Base-by-base conservation (phyloP, 371 early-diverging fungal species). In the Mucor piriformis region DNA sequence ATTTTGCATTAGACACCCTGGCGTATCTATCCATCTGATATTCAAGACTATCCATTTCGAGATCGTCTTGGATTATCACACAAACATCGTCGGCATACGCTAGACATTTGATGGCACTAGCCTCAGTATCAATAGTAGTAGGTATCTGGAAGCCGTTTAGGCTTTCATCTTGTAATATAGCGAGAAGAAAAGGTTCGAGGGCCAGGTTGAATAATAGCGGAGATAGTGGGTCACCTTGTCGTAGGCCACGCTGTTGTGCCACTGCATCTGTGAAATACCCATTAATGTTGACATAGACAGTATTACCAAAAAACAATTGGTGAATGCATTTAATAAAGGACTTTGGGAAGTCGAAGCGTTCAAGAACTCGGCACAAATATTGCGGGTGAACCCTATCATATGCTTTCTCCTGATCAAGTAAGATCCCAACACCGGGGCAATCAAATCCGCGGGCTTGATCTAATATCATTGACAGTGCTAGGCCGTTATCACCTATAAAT, bases 371-470 rank as follows among this genome's bases (percentile, higher is more conserved):
- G 3, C n/a, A 0, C 5, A 72, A 34, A 46, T 64, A 63, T n/a
- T 16, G 6, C 1, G 59, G 63, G 18, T 67, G 57, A 5, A 67
- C 47, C 5, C 64, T 49, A 37, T 64, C 65, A 43, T 64, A 57
- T 0, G 63, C 67, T 34, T 67, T 62, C 16, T 62, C 63, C n/a
- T 62, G 63, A 16, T 62, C 63, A 1, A 72, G 27, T 1, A 54
- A 46, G 2, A 72, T 20, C 0, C 58, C 62, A 5, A 64, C 33
- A 20, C 38, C 38, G 3, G 27, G 8, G 23, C 8, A 13, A 2
- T 18, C 6, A 2, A 48, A 38, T 13, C 38, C n/a, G 1, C 47
- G 34, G 20, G 63, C 66, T 35, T 57, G 48, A 11, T 50, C 59
- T 33, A 67, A 37, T 0, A 47, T 15, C 5, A 59, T 5, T 0